These are phyloP conservation scores for Pholiota conissans DNA, from an alignment of 768 basidiomycete genomes.

Conservation along the genomic window DNA sequence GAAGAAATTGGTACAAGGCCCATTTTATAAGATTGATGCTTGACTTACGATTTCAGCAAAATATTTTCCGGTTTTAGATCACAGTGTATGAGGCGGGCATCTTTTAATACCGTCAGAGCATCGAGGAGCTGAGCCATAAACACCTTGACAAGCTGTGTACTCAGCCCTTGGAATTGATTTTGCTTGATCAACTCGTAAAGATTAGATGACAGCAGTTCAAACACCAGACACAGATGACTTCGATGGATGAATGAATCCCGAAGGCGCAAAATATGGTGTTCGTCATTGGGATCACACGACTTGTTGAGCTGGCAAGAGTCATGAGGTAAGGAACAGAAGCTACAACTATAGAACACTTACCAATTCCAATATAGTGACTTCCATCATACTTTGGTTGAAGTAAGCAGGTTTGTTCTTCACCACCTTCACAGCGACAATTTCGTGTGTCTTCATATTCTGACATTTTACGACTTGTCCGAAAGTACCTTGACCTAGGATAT, in stretches of 20 bases:
- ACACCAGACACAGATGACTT: conserved; percentile 95
- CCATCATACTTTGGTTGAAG: conserved; percentile 99
- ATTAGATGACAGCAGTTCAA: conserved; percentile 95
- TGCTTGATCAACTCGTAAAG: conserved; percentile 99
- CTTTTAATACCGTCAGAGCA: conserved; percentile 88
- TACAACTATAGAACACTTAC: conserved; percentile 56
- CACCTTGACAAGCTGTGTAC: conserved; percentile 96
- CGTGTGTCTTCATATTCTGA: conserved; percentile 99
- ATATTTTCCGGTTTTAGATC: conserved; percentile 99
- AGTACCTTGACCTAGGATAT: conserved; percentile 97
- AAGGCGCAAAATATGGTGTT: conserved; percentile 94
- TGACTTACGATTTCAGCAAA: conserved; percentile 82
- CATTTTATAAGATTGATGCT: neutral
- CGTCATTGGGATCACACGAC: conserved; percentile 89
- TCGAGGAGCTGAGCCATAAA: conserved; percentile 97
- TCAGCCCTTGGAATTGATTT: conserved; percentile 97
- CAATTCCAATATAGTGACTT: conserved; percentile 95
- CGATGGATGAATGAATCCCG: conserved; percentile 97
- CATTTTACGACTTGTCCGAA: conserved; percentile 99
- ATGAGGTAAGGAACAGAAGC: neutral
- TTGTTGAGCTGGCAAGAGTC: conserved; percentile 77
- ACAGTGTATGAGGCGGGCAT: conserved; percentile 95
- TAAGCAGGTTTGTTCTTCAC: conserved; percentile 99
- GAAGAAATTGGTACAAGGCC: neutral
- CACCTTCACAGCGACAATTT: conserved; percentile 98